Conservation (phyloP, 768 basidiomycete species). For the Kwoniella bestiolae region DNA sequence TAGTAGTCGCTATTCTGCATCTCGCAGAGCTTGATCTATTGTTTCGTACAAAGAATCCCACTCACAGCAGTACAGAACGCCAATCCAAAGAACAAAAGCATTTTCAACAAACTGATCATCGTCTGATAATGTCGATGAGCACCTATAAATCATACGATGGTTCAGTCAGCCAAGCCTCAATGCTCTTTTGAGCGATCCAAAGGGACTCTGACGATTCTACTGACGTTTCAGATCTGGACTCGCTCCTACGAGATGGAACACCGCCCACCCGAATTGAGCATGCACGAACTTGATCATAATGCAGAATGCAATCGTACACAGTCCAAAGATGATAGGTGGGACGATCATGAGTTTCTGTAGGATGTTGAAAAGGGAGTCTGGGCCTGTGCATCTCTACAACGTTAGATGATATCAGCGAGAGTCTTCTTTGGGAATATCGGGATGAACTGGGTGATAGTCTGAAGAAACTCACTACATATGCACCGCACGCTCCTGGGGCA, state of each 20-base stretch:
- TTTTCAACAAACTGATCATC: constrained; percentile 41
- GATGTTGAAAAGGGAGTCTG: constrained; percentile 32
- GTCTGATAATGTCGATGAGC: constrained; percentile 46
- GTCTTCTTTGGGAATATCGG: too few relatives aligned
- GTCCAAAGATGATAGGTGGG: constrained; percentile 41
- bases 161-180: neutral
- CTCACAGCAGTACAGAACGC: constrained; percentile 48
- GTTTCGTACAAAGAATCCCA: constrained; percentile 37
- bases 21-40: too few relatives aligned
- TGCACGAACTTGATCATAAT: constrained; percentile 26
- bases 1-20: too few relatives aligned
- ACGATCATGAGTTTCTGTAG: constrained; percentile 41
- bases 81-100: constrained; percentile 42
- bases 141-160: constrained; percentile 11
- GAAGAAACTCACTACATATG: constrained; percentile 22
- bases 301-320: constrained; percentile 33
- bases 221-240: constrained; percentile 41
- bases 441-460: neutral
- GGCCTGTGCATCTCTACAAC: constrained; percentile 36
- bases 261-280: constrained; percentile 44
- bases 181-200: neutral
- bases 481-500: constrained; percentile 30
- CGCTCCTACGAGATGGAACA: constrained; percentile 46
- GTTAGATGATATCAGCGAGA: too few relatives aligned
- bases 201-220: neutral